Evolutionary conservation across 768 basidiomycete genomes (phyloP), one percentile per base, ranked within the genome.

Genomic region (Hemileccinum impolitum): DNA sequence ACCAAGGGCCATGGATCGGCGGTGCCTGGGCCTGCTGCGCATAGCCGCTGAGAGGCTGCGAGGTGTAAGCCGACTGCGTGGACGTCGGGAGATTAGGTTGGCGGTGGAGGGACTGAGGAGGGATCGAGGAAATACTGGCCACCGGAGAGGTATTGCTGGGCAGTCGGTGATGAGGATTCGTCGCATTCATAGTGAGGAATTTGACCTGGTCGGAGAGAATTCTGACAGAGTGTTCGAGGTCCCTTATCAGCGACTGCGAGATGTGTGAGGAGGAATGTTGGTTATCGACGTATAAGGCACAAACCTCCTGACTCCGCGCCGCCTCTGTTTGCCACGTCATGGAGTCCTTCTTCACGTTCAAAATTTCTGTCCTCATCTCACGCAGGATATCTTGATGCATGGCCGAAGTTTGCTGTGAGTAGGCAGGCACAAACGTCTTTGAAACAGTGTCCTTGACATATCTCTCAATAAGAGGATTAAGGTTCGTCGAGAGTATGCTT

Each of bases 341-440:
- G 40, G 92, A 73, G 61, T 94, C 91, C 41, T 84, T 80, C 69
- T 90, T 90, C 56, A 94, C 76, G 51, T 72, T 78, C 54, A 87
- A 72, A 47, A 94, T 81, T 65, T 94, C 90, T 3, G 75, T 71
- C 45, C 82, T 81, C 56, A 94, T 75, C 64, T 90, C 88, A 19
- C 84, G 78, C 30, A 86, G 69, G 19, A 91, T 73, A 48, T 90
- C 87, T 63, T 92, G 90, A 60, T 92, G 87, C 77, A 91, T 81
- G 7, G 74, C 70, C 10, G 79, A 75, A n/a, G 87, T 78, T 59
- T 87, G 84, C 55, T 86, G 83, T 32, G 83, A 78, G 65, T 87
- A 87, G 26, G 85, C 76, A 2, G 90, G 90, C 32, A 91, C 72
- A 59, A 94, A 79, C 0, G 76, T 81, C 69, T 87, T 84, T 12